Base-by-base conservation (phyloP, 164 flowering plant species). In the Stephania cephalantha region DNA sequence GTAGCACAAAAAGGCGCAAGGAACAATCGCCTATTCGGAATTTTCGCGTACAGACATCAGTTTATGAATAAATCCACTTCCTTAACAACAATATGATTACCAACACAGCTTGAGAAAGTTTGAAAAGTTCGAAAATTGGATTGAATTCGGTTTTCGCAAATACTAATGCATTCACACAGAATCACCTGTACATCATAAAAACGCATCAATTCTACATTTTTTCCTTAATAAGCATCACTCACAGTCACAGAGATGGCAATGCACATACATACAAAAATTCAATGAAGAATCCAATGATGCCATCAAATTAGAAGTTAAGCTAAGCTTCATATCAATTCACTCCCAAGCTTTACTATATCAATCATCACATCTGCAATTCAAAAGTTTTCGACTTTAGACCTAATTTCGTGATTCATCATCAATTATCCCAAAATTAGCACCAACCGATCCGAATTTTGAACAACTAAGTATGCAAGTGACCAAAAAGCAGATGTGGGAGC, bases 1-100 rank as follows among this genome's bases (percentile, higher is more conserved):
- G 76, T 1, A 79, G 22, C 11, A 48, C 12, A 71, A 67, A 61
- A 46, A 71, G 15, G 78, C 70, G 42, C 81, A 80, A 25, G 81
- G 84, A 69, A 80, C 80, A 45, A 68, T 68, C 71, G 79, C 76
- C 78, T 79, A 79, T 67, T 71, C 71, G 53, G 63, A 68, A 17
- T 67, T 68, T 20, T 61, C 74, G 25, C 74, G 81, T 81, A 79
- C 79, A 25, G n/a, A 50, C 66, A 61, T 5, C 25, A 4, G 9
- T 61, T 7, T 18, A 61, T 4, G 66, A 17, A n/a, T 6, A 61
- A 17, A 15, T 3, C 20, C 25, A 18, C 66, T 25, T 61, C 9
- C 25, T 18, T 18, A n/a, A n/a, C 7, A 6, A 61, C 9, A 61
- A 61, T 61, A n/a, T 61, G 42, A 4, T 61, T 61, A 48, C 53